Conservation (phyloP, 2,329 filamentous ascomycete genomes). For the Neonectria neomacrospora region DNA sequence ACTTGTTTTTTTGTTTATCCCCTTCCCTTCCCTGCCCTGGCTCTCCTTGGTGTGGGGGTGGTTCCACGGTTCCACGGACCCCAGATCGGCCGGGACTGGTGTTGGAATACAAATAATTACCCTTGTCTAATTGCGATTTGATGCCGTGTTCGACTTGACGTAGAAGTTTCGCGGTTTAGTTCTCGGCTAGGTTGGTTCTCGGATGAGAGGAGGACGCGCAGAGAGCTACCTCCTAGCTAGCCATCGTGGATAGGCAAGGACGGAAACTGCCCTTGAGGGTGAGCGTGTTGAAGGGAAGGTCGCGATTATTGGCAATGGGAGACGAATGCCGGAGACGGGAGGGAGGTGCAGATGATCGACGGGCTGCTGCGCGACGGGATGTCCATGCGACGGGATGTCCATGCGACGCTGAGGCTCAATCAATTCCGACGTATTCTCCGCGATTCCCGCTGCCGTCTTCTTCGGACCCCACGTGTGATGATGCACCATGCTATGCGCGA, state of each 20-base stretch:
- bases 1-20: too few species aligned
- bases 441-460: neutral
- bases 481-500: neutral
- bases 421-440: neutral
- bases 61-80: constrained; percentile 15
- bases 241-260: neutral
- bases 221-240: neutral
- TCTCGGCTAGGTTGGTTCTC: neutral
- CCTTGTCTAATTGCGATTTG: constrained; percentile 32
- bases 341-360: neutral
- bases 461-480: too few species aligned
- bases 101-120: constrained; percentile 17
- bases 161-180: constrained; percentile 31
- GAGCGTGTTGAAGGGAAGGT: neutral
- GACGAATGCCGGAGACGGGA: neutral
- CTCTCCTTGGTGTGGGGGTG: constrained; percentile 1
- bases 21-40: neutral
- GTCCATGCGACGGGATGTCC: neutral
- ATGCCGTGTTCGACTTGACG: neutral
- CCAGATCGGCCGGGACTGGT: constrained; percentile 22
- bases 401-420: neutral
- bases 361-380: neutral
- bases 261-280: neutral
- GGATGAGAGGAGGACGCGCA: neutral
- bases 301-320: neutral